Conservation (phyloP, 768 basidiomycete species). For the Coprinopsis marcescibilis region DNA sequence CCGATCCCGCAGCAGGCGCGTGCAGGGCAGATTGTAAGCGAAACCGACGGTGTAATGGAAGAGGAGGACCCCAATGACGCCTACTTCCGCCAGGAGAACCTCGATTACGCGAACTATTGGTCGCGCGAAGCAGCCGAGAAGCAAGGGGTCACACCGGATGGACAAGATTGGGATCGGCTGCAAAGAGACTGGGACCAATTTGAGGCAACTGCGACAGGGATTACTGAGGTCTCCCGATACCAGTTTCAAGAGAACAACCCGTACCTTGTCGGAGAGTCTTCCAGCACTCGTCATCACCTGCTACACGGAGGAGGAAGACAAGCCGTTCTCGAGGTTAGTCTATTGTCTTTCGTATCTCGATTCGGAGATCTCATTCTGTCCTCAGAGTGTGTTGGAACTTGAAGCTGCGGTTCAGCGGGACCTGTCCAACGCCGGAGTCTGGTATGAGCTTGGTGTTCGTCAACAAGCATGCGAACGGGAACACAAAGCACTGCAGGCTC, state of each 20-base stretch:
- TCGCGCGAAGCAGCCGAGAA: conserved; percentile 25
- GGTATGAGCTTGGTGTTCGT: conserved; percentile 92
- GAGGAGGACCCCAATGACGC: conserved; percentile 50
- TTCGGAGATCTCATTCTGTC: neutral
- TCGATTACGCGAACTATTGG: conserved; percentile 61
- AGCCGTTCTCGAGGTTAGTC: conserved; percentile 38
- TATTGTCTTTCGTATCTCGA: conserved; percentile 10
- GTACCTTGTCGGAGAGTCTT: conserved; percentile 59
- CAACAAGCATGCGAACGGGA: conserved; percentile 99
- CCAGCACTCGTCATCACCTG: conserved; percentile 45
- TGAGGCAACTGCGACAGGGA: conserved; percentile 65
- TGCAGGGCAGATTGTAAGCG: conserved; percentile 6
- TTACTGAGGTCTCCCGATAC: conserved; percentile 53
- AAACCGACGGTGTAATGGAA: conserved; percentile 1
- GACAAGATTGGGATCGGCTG: conserved; percentile 53
- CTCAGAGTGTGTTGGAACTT: conserved; percentile 77
- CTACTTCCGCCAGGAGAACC: conserved; percentile 70
- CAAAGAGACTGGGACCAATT: conserved; percentile 79
- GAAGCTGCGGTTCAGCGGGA: conserved; percentile 87
- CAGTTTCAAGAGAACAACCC: conserved; percentile 77
- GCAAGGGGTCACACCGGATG: conserved; percentile 21
- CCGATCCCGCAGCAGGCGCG: conserved; percentile 6
- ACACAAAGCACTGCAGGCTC: conserved; percentile 79
- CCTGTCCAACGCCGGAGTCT: conserved; percentile 62
- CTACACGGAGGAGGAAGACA: conserved; percentile 30